These are phyloP conservation scores for Spathaspora jeffriesii DNA, from an alignment of 1,139 yeast species.

Conservation along the genomic window DNA sequence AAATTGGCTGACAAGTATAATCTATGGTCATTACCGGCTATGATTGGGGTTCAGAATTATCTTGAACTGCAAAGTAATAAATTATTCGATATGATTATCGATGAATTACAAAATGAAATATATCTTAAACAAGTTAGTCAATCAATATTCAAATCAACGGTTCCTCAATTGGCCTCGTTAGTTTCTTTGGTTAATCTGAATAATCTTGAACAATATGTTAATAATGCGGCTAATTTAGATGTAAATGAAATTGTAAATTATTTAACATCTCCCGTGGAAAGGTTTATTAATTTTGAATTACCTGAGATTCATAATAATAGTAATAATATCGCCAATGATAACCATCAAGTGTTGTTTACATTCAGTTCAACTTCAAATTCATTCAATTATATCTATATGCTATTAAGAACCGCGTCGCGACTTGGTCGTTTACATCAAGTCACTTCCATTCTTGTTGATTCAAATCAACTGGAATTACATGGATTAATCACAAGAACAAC, in stretches of 20 bases:
- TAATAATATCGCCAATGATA: background rate
- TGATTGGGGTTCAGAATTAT: conserved; percentile 57
- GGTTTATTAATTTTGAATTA: conserved; percentile 30
- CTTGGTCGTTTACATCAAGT: conserved; percentile 67
- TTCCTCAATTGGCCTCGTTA: conserved; percentile 37
- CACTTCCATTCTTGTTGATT: conserved; percentile 51
- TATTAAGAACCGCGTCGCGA: conserved; percentile 60
- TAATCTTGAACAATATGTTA: conserved; percentile 55
- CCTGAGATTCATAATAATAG: conserved; percentile 32
- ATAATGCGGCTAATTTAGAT: conserved; percentile 60
- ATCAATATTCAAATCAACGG: conserved; percentile 24
- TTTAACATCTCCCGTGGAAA: conserved; percentile 45
- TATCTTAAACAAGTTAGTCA: conserved; percentile 53
- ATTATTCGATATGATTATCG: conserved; percentile 71
- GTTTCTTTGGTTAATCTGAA: conserved; percentile 40
- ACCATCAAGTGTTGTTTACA: conserved; percentile 13
- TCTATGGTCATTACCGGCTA: conserved; percentile 63
- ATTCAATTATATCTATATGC: conserved; percentile 54
- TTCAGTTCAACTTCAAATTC: conserved; percentile 43
- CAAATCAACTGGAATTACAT: conserved; percentile 43
- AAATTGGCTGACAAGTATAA: conserved; percentile 58
- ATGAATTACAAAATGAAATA: conserved; percentile 73
- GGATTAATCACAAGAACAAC: conserved; percentile 59
- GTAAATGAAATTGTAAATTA: conserved; percentile 50
- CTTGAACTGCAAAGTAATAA: conserved; percentile 64